These are phyloP conservation scores for Kernera saxatilis DNA, from an alignment of 345 rosid species.

Conservation along the genomic window DNA sequence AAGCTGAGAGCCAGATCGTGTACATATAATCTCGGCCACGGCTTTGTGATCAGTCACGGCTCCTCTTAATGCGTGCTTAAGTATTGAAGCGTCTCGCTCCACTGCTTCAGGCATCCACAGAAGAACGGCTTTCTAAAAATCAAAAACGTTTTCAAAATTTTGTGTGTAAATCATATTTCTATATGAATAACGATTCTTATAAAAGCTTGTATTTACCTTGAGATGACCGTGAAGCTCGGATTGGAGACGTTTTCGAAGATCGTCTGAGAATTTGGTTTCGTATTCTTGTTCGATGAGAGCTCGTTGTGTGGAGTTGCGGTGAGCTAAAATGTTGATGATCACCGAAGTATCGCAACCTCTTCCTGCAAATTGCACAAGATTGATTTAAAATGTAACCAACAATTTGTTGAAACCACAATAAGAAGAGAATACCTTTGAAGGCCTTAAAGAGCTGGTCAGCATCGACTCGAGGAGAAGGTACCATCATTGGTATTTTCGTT, in stretches of 20 bases:
- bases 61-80: slow-evolving; percentile 43
- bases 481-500: slow-evolving; percentile 29
- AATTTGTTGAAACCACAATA: background rate
- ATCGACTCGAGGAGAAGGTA: slow-evolving; percentile 48
- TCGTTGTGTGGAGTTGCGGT: slow-evolving; percentile 47
- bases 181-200: background rate
- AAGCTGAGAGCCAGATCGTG: slow-evolving; percentile 46
- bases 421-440: slow-evolving; percentile 43
- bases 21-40: slow-evolving; percentile 47
- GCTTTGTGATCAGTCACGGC: slow-evolving; percentile 45
- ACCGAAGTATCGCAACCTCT: slow-evolving; percentile 51
- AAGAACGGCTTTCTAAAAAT: slow-evolving; percentile 46
- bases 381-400: background rate
- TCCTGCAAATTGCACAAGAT: slow-evolving; percentile 29
- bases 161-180: background rate
- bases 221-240: slow-evolving; percentile 59
- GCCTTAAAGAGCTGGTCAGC: slow-evolving; percentile 48
- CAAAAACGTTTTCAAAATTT: background rate
- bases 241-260: slow-evolving; percentile 44
- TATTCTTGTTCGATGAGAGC: slow-evolving; percentile 56
- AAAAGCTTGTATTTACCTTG: slow-evolving; percentile 33
- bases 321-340: slow-evolving; percentile 46
- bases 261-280: slow-evolving; percentile 42
- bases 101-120: slow-evolving; percentile 57
- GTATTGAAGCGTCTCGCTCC: slow-evolving; percentile 38